Percentiles rank a stretch among this genome's conserved stretches.
These are phyloP conservation scores for Colletotrichum graminicola DNA, from an alignment of 2,329 filamentous ascomycete species.

Conservation along the genomic window DNA sequence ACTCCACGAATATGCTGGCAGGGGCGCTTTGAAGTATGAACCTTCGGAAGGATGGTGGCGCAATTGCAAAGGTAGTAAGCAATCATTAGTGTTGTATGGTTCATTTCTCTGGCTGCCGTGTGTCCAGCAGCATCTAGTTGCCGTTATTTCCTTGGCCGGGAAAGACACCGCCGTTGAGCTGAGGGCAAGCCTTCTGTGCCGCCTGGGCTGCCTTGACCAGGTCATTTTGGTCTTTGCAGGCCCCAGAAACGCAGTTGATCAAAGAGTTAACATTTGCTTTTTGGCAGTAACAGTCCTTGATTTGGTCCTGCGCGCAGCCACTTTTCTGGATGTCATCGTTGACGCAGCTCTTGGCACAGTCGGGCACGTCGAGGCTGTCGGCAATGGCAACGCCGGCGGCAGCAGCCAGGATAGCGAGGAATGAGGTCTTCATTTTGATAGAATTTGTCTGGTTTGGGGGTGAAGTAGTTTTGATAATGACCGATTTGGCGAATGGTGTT, in stretches of 20 bases:
- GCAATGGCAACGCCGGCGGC: conserved; percentile 25
- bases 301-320: conserved; percentile 32
- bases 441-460: no score
- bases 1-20: background rate
- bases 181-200: conserved; percentile 28
- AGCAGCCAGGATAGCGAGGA: conserved; percentile 26
- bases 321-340: conserved; percentile 37
- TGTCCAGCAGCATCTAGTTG: background rate
- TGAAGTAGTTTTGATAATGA: no score
- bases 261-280: conserved; percentile 36
- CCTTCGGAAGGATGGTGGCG: background rate
- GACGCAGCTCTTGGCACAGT: conserved; percentile 38
- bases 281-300: conserved; percentile 39
- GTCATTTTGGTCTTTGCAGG: conserved; percentile 37
- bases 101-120: background rate
- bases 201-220: conserved; percentile 34
- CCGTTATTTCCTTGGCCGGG: conserved; percentile 15
- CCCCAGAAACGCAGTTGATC: conserved; percentile 28
- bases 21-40: background rate
- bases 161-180: conserved; percentile 10
- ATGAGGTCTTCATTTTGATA: conserved; percentile 32
- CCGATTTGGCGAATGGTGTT: no score
- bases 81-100: background rate
- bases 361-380: conserved; percentile 30
- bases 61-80: background rate